phyloP scores from a whole-genome alignment of 2,329 filamentous ascomycete genomes.

The Graphilbum sp. region DNA sequence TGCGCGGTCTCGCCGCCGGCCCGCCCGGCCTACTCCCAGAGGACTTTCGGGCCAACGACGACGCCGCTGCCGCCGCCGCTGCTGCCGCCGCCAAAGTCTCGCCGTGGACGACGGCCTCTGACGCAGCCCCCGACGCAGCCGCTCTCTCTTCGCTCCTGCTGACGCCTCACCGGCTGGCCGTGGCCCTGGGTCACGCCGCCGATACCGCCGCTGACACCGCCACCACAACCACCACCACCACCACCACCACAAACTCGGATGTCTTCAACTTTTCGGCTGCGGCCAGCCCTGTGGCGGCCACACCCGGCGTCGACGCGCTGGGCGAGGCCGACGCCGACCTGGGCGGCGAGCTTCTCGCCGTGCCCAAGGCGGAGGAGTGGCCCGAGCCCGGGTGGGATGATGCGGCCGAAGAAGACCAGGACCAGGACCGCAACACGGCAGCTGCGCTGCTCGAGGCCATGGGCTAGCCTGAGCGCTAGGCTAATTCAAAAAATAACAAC shows the following conservation, averaged over 20 bases:
- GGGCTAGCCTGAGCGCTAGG: too few species aligned
- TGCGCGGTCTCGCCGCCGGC: constrained; percentile 6
- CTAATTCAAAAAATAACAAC: neutral
- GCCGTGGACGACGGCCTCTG: too few species aligned
- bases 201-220: too few species aligned
- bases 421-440: constrained; percentile 21
- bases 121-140: neutral
- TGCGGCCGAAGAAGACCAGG: constrained; percentile 9
- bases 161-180: constrained; percentile 16
- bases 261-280: constrained; percentile 16
- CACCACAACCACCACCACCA: constrained; percentile 1
- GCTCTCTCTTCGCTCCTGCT: neutral
- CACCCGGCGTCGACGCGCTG: neutral
- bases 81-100: too few species aligned
- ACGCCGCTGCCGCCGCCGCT: too few species aligned
- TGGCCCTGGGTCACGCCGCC: constrained; percentile 26
- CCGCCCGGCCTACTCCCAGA: neutral
- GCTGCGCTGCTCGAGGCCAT: constrained; percentile 21
- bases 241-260: constrained; percentile 12
- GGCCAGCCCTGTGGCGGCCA: constrained; percentile 3
- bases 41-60: too few species aligned
- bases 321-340: constrained; percentile 1
- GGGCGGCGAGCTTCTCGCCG: constrained; percentile 2
- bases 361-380: constrained; percentile 15
- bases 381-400: constrained; percentile 20